Conservation (phyloP, 2,329 filamentous ascomycete genomes). For the Pleurostoma richardsiae region DNA sequence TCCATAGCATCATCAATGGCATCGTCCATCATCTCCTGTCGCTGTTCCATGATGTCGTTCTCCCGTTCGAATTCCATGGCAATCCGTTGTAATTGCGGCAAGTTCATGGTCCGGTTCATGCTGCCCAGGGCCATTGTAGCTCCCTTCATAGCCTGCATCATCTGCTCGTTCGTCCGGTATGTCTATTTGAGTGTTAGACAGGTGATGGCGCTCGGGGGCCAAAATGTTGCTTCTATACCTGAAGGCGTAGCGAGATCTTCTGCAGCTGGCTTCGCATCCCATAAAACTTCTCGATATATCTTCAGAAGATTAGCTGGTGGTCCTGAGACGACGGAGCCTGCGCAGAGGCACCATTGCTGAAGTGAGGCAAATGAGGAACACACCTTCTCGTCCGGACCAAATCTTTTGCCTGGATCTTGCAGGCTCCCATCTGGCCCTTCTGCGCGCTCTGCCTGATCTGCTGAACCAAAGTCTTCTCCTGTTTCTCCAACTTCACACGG, state of each 20-base stretch:
- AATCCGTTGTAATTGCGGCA: conserved; percentile 90
- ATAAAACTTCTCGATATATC: conserved; percentile 98
- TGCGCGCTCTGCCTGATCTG: conserved; percentile 99
- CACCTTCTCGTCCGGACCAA: conserved; percentile 83
- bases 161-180: conserved; percentile 96
- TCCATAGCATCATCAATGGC: conserved; percentile 96
- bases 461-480: conserved; percentile 92
- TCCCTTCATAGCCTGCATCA: conserved; percentile 99
- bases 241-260: conserved; percentile 89
- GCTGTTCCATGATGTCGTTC: conserved; percentile 98
- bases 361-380: conserved; percentile 2
- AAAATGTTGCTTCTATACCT: conserved; percentile 47
- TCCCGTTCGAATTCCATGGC: conserved; percentile 99
- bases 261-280: conserved; percentile 96
- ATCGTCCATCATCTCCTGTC: conserved; percentile 99
- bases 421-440: conserved; percentile 96
- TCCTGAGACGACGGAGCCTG: neutral
- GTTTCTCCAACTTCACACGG: conserved; percentile 91
- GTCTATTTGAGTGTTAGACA: conserved; percentile 50
- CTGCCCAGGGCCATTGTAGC: conserved; percentile 87
- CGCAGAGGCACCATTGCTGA: too few species aligned
- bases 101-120: conserved; percentile 98
- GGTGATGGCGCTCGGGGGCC: too few species aligned
- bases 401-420: conserved; percentile 98
- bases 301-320: conserved; percentile 22